Base-by-base conservation (phyloP, 2,329 filamentous ascomycete genomes). In the Paecilomyces sp. region DNA sequence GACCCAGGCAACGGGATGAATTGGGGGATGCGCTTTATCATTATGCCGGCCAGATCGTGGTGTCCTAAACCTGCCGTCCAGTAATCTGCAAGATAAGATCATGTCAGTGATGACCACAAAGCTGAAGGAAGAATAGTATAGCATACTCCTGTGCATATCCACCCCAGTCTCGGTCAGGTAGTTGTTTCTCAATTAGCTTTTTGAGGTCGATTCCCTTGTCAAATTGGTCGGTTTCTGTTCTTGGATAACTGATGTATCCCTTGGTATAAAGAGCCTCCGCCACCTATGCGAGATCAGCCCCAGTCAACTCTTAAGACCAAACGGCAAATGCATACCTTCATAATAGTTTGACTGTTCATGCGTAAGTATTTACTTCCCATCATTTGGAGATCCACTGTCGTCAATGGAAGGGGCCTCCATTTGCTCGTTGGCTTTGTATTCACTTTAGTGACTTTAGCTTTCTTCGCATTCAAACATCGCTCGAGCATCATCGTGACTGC, bases 211-310 rank as follows among this genome's bases (percentile, higher is more conserved):
- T 97, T 3, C 84, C 93, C 67, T 85, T 86, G 69, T 97, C 92
- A 70, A 97, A 99, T 33, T 93, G 89, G 73, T 99, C 94, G 0
- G 94, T 99, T 74, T 99, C 94, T 0, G 94, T 99, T 75, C 94
- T 87, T 1, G 94, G 94, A 74, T 99, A 99, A 74, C 92, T 97
- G 75, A 99, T 96, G 76, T 92, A 97, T 0, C 94, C 94, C 73
- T 89, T 92, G 55, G 92, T 92, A 78, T 99, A 99, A 1, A 99
- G 83, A 4, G 81, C 80, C 74, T 99, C 94, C 3, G 94, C 94
- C 25, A 83, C 74, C 75, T 82, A 58, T 25, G 53, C 55, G 31
- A 41, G 51, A 59, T 61, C 25, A 62, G 58, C 33, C 22, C 58
- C 54, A 47, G 24, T 33, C 62, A 31, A 61, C 59, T 57, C 3